Evolutionary conservation across 2,329 filamentous ascomycete genomes (phyloP).

Genomic region (Diplodia scrobiculata): DNA sequence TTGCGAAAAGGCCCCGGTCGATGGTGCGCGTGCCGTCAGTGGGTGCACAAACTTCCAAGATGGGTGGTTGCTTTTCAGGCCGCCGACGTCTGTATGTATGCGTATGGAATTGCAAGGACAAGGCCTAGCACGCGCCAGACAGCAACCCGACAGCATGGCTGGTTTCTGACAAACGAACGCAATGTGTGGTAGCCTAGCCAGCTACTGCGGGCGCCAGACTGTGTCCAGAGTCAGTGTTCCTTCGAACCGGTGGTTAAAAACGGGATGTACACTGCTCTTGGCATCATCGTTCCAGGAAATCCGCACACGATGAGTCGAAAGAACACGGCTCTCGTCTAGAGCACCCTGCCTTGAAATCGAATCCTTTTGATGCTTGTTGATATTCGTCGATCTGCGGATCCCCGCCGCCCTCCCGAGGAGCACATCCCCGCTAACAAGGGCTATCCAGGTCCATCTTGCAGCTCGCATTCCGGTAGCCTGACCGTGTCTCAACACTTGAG

Average conservation of each 20-base stretch:
- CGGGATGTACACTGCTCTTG: neutral
- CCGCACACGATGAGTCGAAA: neutral
- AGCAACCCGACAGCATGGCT: neutral
- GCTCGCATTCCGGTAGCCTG: slow-evolving; percentile 2
- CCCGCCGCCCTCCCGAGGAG: slow-evolving; percentile 12
- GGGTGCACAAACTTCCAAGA: slow-evolving; percentile 13
- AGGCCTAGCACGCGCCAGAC: slow-evolving; percentile 6
- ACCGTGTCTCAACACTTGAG: slow-evolving; percentile 21
- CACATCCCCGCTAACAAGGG: slow-evolving; percentile 6
- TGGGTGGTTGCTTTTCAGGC: slow-evolving; percentile 12
- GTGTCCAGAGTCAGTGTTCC: slow-evolving; percentile 6
- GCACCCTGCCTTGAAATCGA: neutral
- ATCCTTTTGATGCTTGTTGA: slow-evolving; percentile 5
- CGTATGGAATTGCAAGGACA: slow-evolving; percentile 13
- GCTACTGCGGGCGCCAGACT: slow-evolving; percentile 3
- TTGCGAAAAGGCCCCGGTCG: neutral
- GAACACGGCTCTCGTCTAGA: slow-evolving; percentile 4
- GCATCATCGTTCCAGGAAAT: neutral
- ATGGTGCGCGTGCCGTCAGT: slow-evolving; percentile 1
- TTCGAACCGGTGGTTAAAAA: neutral
- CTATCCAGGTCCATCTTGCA: slow-evolving; percentile 1
- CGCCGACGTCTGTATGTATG: slow-evolving; percentile 11
- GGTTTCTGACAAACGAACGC: slow-evolving; percentile 3
- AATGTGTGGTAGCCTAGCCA: slow-evolving; percentile 9
- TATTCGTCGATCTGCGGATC: slow-evolving; percentile 8